phyloP scores from a whole-genome alignment of 257 asterid genomes.

The Nicotiana noctiflora region DNA sequence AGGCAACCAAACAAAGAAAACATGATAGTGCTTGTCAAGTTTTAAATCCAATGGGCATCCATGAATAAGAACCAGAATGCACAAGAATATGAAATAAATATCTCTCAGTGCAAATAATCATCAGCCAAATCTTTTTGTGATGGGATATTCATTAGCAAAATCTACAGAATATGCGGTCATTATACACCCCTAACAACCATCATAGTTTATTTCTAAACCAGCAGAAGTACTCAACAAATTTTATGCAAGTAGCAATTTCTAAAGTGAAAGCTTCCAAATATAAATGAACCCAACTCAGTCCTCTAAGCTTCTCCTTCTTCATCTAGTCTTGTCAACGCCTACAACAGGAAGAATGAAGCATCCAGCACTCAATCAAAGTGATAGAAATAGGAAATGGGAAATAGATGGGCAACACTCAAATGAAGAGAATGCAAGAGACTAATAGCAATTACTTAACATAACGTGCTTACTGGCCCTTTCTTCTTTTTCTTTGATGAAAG shows the following conservation, averaged over 20 bases:
- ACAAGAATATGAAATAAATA: neutral
- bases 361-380: slow-evolving; percentile 34
- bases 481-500: neutral
- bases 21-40: neutral
- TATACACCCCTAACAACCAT: slow-evolving; percentile 6
- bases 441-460: neutral
- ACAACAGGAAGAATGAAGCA: slow-evolving; percentile 59
- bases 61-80: neutral
- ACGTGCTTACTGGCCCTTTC: neutral
- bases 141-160: neutral
- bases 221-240: neutral
- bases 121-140: neutral
- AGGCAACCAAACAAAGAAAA: neutral
- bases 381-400: slow-evolving; percentile 19
- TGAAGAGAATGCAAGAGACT: slow-evolving; percentile 16
- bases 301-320: slow-evolving; percentile 66
- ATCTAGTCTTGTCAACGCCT: slow-evolving; percentile 83
- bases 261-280: slow-evolving; percentile 24
- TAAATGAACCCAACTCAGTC: slow-evolving; percentile 31
- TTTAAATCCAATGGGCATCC: neutral
- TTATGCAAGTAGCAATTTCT: slow-evolving; percentile 5
- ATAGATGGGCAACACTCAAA: slow-evolving; percentile 13
- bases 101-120: neutral
- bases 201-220: neutral
- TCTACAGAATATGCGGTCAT: slow-evolving; percentile 7